These are phyloP conservation scores for Candida orba DNA, from an alignment of 805 yeast genomes.

Conservation along the genomic window DNA sequence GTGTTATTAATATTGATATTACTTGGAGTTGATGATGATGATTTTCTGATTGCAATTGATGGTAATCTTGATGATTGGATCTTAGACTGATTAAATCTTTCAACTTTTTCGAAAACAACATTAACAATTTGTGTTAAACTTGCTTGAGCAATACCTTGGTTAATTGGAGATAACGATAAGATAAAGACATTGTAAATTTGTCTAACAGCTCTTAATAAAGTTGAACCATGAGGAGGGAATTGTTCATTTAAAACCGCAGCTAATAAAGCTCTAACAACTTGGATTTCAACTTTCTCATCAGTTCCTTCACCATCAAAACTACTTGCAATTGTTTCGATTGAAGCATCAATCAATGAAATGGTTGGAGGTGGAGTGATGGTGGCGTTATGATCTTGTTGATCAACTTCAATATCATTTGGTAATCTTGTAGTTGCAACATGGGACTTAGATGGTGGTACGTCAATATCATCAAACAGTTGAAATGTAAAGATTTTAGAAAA, in stretches of 20 bases:
- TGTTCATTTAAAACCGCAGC: conserved; percentile 79
- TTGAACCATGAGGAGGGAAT: conserved; percentile 84
- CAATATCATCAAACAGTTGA: conserved; percentile 58
- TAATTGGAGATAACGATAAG: conserved; percentile 69
- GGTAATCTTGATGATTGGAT: not conserved
- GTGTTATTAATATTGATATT: conserved; percentile 7
- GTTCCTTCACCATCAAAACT: conserved; percentile 92
- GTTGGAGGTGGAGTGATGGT: conserved; percentile 40
- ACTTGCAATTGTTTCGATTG: conserved; percentile 75
- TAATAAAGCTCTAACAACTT: conserved; percentile 85
- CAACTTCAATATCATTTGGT: conserved; percentile 12
- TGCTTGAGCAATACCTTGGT: conserved; percentile 94
- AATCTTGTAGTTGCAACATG: conserved; percentile 16
- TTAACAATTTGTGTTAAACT: conserved; percentile 85
- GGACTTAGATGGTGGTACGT: conserved; percentile 39
- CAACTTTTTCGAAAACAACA: conserved; percentile 73
- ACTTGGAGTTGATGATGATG: conserved; percentile 10
- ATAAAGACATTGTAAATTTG: conserved; percentile 91
- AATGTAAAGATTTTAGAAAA: conserved; percentile 86
- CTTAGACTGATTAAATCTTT: conserved; percentile 23
- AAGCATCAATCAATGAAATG: conserved; percentile 64
- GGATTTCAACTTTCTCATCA: conserved; percentile 81
- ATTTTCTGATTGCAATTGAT: conserved; percentile 10
- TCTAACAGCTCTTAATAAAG: conserved; percentile 81
- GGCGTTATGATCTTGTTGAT: not conserved